These are phyloP conservation scores for Ganoderma boninense DNA, from an alignment of 1,284 basidiomycete species.

Conservation along the genomic window DNA sequence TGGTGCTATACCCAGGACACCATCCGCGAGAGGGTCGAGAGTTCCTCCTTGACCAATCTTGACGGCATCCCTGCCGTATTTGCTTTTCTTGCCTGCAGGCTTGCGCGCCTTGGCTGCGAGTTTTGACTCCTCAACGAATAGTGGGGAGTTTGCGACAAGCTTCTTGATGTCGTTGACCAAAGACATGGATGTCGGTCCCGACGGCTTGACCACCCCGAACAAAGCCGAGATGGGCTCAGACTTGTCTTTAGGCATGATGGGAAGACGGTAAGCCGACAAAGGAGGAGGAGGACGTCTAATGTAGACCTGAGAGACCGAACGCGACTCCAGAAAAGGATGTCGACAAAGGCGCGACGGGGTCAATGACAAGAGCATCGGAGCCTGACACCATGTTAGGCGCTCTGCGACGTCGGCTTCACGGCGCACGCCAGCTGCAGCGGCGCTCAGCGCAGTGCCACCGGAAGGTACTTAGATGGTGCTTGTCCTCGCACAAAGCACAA, in stretches of 20 bases:
- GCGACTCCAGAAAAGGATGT: neutral
- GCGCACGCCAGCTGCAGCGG: no score
- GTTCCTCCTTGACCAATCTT: slow-evolving; percentile 96
- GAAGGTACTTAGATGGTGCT: no score
- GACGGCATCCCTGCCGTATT: slow-evolving; percentile 53
- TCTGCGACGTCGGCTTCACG: no score
- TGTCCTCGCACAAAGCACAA: neutral
- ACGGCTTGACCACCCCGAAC: slow-evolving; percentile 88
- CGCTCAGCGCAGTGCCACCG: no score
- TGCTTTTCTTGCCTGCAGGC: slow-evolving; percentile 45
- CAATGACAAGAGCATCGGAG: slow-evolving; percentile 15
- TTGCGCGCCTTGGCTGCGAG: slow-evolving; percentile 54
- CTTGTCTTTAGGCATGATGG: slow-evolving; percentile 71
- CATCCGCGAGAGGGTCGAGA: slow-evolving; percentile 96
- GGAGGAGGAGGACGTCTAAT: neutral
- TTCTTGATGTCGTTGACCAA: slow-evolving; percentile 89
- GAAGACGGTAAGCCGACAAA: neutral
- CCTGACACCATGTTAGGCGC: neutral
- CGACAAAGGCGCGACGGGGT: slow-evolving; percentile 5
- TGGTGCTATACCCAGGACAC: slow-evolving; percentile 73
- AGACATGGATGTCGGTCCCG: slow-evolving; percentile 91
- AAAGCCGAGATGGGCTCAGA: slow-evolving; percentile 78
- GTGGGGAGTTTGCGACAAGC: slow-evolving; percentile 77
- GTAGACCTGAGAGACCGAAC: slow-evolving; percentile 10
- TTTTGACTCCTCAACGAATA: slow-evolving; percentile 78